Conservation (phyloP, 805 yeast species). For the Sporopachydermia lactativora region DNA sequence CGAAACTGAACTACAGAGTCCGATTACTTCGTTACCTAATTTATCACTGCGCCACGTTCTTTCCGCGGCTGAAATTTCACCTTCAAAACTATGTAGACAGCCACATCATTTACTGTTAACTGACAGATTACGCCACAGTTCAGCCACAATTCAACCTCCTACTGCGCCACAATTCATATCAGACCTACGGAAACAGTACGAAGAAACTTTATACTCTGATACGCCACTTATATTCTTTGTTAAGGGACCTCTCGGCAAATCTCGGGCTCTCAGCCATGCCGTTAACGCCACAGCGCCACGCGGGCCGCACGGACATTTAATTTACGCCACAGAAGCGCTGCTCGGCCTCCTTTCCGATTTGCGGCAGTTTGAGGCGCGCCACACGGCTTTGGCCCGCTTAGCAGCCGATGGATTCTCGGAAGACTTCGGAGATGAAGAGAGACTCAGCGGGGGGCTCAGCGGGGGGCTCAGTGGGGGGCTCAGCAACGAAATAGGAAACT, state of each 20-base stretch:
- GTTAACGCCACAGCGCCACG: neutral
- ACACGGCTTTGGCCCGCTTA: neutral
- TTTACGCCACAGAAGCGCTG: neutral
- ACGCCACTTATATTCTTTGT: neutral
- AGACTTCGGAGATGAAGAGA: neutral
- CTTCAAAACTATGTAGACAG: neutral
- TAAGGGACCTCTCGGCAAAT: neutral
- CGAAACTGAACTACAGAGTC: too few relatives aligned
- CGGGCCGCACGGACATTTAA: neutral
- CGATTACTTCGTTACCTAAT: too few relatives aligned
- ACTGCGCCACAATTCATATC: neutral
- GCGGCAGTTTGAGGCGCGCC: neutral
- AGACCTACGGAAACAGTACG: neutral
- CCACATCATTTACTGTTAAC: too few relatives aligned
- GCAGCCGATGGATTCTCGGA: neutral
- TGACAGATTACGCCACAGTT: too few relatives aligned
- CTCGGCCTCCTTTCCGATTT: neutral
- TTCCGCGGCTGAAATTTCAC: slow-evolving; percentile 14
- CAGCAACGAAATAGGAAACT: neutral
- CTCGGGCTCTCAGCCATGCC: neutral
- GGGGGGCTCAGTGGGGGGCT: neutral
- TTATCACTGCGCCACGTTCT: too few relatives aligned
- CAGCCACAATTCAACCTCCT: neutral
- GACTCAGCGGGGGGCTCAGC: neutral
- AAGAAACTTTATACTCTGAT: neutral